A percentile compares a stretch with the other conserved stretches of the same genome.
phyloP scores from a whole-genome alignment of 495 filamentous ascomycete species.

The Elasticomyces elasticus region DNA sequence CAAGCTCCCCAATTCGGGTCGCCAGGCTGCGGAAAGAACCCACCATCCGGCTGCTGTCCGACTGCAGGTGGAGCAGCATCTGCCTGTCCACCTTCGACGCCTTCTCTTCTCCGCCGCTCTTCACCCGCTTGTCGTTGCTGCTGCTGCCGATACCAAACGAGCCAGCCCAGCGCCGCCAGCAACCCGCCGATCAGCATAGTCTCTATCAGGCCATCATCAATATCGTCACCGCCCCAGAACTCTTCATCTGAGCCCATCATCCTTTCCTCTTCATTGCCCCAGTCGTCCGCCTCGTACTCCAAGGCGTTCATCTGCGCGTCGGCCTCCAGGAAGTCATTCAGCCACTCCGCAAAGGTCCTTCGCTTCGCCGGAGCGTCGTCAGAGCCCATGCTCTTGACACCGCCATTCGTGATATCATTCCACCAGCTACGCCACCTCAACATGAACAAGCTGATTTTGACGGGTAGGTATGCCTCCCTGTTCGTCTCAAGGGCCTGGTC shows the following conservation, averaged over 20 bases:
- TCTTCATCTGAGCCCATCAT: conserved; percentile 38
- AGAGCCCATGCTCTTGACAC: conserved; percentile 80
- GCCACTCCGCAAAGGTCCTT: conserved; percentile 73
- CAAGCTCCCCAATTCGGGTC: conserved; percentile 64
- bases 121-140: conserved; percentile 34
- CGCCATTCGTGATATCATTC: conserved; percentile 84
- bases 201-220: conserved; percentile 72
- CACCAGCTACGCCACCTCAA: conserved; percentile 75
- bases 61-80: conserved; percentile 24
- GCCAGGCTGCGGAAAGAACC: conserved; percentile 60
- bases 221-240: conserved; percentile 47
- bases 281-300: conserved; percentile 42
- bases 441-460: conserved; percentile 79
- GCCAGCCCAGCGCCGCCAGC: conserved; percentile 59
- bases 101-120: conserved; percentile 38
- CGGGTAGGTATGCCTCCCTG: conserved; percentile 82
- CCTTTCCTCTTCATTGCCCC: conserved; percentile 35
- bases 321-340: conserved; percentile 69
- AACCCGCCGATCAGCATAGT: conserved; percentile 73
- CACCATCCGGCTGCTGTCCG: conserved; percentile 43
- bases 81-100: conserved; percentile 29
- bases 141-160: conserved; percentile 78
- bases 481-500: conserved; percentile 87
- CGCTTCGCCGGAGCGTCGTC: conserved; percentile 56
- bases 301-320: conserved; percentile 54